Evolutionary conservation across 2,329 filamentous ascomycete species (phyloP).

Genomic region (Fusarium devonianum): DNA sequence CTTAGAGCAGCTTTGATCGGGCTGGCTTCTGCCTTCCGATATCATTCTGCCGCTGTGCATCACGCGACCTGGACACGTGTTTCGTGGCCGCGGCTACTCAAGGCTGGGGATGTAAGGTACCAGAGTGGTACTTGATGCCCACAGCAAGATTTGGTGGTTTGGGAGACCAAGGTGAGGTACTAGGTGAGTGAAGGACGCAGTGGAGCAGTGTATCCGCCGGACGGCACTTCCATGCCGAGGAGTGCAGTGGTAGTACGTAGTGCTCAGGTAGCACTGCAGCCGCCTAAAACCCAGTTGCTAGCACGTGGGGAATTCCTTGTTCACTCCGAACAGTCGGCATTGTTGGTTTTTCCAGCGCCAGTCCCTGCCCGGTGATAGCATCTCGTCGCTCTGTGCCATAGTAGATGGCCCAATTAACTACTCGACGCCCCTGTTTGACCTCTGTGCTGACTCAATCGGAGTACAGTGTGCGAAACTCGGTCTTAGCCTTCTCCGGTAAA

Average conservation of each 20-base stretch:
- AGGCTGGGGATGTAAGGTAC: conserved; percentile 3
- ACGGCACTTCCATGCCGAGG: conserved; percentile 34
- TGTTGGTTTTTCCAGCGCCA: conserved; percentile 17
- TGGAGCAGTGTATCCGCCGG: conserved; percentile 17
- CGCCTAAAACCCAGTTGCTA: conserved; percentile 18
- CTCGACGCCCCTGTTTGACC: conserved; percentile 1
- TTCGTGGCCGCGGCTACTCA: conserved; percentile 8
- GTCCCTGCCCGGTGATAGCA: conserved; percentile 4
- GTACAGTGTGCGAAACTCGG: conserved; percentile 11
- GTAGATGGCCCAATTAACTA: conserved; percentile 6
- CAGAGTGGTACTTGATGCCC: conserved; percentile 20
- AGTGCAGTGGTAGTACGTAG: background rate
- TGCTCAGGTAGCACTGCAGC: conserved; percentile 28
- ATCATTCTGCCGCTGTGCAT: conserved; percentile 12
- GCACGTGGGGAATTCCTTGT: conserved; percentile 26
- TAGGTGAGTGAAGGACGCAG: conserved; percentile 12
- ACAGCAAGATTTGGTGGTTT: conserved; percentile 9
- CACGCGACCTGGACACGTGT: conserved; percentile 28
- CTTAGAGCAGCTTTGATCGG: too few species aligned
- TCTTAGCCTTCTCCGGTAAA: too few species aligned
- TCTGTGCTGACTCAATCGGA: conserved; percentile 5
- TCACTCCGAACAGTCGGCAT: background rate
- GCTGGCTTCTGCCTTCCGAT: conserved; percentile 2
- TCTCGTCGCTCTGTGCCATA: background rate
- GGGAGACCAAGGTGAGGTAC: conserved; percentile 18